Percentiles rank a stretch among this genome's conserved stretches.
Evolutionary conservation across 129 eudicot species (phyloP).

Genomic region (Escallonia rubra): DNA sequence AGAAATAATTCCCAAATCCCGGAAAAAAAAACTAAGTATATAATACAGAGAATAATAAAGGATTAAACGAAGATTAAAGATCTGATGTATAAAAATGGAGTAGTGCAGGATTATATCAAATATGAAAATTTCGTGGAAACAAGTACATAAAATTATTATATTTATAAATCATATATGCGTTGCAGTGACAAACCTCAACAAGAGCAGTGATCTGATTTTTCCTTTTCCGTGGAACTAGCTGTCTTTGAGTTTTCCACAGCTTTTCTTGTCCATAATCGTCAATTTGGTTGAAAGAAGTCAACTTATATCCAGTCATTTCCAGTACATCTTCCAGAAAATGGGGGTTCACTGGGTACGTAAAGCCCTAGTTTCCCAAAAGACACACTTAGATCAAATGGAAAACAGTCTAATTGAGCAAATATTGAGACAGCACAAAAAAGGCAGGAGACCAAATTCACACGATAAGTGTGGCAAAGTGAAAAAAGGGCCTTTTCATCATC

Average conservation of each 20-base stretch:
- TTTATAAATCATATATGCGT: neutral
- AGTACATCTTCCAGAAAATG: constrained; percentile 90
- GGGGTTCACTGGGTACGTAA: constrained; percentile 85
- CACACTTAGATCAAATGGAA: constrained; percentile 7
- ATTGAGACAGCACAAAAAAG: neutral
- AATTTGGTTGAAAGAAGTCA: constrained; percentile 87
- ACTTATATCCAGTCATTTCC: constrained; percentile 88
- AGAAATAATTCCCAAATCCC: no score
- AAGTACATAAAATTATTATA: neutral
- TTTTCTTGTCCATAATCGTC: constrained; percentile 99
- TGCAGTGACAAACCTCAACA: constrained; percentile 64
- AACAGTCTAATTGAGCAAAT: constrained; percentile 1
- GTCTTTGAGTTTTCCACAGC: constrained; percentile 95
- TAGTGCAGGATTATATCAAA: neutral
- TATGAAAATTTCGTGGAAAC: no score
- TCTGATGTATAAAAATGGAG: neutral
- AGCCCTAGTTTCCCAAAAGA: constrained; percentile 56
- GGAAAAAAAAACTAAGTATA: no score
- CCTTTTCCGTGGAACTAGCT: constrained; percentile 70
- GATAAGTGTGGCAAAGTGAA: neutral
- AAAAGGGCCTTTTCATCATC: no score
- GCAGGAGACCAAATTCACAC: neutral
- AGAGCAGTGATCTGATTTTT: constrained; percentile 84
- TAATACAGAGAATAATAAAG: no score
- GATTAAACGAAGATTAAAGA: no score